Evolutionary conservation across 768 basidiomycete genomes (phyloP).

Genomic region (Mycena galericulata): DNA sequence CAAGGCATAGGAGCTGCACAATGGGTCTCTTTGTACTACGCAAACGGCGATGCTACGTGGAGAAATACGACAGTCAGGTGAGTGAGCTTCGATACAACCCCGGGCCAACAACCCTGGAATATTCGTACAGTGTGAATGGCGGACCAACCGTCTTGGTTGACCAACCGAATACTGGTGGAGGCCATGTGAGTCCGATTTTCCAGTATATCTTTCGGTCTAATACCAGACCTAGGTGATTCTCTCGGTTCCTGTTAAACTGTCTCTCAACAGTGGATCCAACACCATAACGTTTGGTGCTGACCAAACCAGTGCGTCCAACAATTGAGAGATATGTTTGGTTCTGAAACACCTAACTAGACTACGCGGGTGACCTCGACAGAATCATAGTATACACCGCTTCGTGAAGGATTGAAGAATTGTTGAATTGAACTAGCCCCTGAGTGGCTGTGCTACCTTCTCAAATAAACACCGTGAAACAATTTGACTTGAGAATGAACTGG

Average conservation of each 20-base stretch:
- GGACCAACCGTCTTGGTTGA: conserved; percentile 64
- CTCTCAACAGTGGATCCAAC: conserved; percentile 62
- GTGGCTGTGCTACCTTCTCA: not conserved
- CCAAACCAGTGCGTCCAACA: conserved; percentile 59
- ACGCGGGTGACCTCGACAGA: conserved; percentile 71
- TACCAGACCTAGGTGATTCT: conserved; percentile 55
- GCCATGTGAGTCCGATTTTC: conserved; percentile 44
- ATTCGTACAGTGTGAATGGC: conserved; percentile 63
- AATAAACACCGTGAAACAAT: not conserved
- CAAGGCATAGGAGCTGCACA: conserved; percentile 65
- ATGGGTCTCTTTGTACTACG: conserved; percentile 73
- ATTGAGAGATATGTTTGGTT: not conserved
- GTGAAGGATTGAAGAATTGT: not conserved
- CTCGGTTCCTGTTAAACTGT: conserved; percentile 67
- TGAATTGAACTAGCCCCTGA: not conserved
- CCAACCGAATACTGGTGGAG: conserved; percentile 69
- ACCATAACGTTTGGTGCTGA: conserved; percentile 61
- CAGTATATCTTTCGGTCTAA: too few species aligned
- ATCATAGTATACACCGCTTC: conserved; percentile 62
- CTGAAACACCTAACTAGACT: conserved; percentile 49
- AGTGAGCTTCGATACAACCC: conserved; percentile 17
- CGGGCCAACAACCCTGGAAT: not conserved
- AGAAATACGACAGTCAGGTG: conserved; percentile 71
- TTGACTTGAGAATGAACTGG: conserved; percentile 7
- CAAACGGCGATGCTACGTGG: conserved; percentile 71